A percentile compares a stretch with the other conserved stretches of the same genome.
Conservation (phyloP, 108 stramenopile genomes). For the Pinguiococcus pyrenoidosus region DNA sequence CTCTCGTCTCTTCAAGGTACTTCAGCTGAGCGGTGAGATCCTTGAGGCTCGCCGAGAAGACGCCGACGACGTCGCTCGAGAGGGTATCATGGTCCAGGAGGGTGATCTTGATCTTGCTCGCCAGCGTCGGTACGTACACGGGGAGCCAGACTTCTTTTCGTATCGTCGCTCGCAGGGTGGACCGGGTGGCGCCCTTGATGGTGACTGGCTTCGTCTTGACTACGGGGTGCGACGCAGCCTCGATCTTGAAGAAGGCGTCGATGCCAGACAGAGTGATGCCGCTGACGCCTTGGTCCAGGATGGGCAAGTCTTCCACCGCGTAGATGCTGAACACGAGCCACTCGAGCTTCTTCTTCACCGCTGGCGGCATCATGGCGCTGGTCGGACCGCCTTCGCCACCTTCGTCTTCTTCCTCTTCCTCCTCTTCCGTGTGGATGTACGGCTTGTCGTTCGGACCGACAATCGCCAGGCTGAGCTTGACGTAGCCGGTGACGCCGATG, state of each 20-base stretch:
- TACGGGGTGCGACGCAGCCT: slow-evolving; percentile 9
- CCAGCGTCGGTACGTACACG: slow-evolving; percentile 18
- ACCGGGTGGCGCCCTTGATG: neutral
- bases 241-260: slow-evolving; percentile 28
- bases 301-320: slow-evolving; percentile 24
- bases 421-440: slow-evolving; percentile 23
- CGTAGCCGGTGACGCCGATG: slow-evolving; percentile 35
- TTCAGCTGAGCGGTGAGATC: too few relatives aligned
- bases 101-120: slow-evolving; percentile 5
- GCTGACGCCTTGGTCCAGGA: slow-evolving; percentile 21
- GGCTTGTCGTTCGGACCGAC: slow-evolving; percentile 45
- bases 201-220: neutral
- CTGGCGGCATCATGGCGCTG: slow-evolving; percentile 5
- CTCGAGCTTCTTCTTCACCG: neutral
- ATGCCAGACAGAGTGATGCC: slow-evolving; percentile 9
- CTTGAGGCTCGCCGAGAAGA: too few relatives aligned
- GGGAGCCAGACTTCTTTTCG: slow-evolving; percentile 36
- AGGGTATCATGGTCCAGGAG: slow-evolving; percentile 30
- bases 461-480: slow-evolving; percentile 38
- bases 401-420: neutral
- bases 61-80: slow-evolving; percentile 6
- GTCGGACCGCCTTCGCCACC: too few relatives aligned
- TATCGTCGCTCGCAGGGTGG: slow-evolving; percentile 4
- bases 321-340: slow-evolving; percentile 19
- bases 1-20: neutral